phyloP scores from a whole-genome alignment of 495 filamentous ascomycete species.

The Usnea hakonensis region DNA sequence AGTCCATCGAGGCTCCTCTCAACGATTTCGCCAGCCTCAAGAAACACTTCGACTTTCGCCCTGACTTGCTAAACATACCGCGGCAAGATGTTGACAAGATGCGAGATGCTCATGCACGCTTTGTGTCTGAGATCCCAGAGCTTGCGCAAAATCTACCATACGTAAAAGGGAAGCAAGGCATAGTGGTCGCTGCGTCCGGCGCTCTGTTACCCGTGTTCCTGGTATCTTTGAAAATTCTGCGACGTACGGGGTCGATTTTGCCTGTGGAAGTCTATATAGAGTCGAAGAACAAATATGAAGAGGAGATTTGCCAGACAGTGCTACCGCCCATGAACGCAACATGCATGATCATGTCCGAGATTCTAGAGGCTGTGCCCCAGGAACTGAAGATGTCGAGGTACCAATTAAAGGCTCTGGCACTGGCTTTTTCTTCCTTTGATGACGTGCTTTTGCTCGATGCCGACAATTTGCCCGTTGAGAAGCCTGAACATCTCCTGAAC shows the following conservation, averaged over 20 bases:
- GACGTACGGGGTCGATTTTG: slow-evolving; percentile 46
- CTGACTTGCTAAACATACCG: slow-evolving; percentile 9
- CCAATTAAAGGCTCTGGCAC: slow-evolving; percentile 54
- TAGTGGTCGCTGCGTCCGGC: slow-evolving; percentile 47
- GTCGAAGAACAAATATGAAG: slow-evolving; percentile 41
- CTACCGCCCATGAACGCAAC: slow-evolving; percentile 44
- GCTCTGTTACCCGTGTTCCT: slow-evolving; percentile 42
- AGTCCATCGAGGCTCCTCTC: slow-evolving; percentile 2
- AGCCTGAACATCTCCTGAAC: slow-evolving; percentile 44
- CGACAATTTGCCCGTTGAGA: slow-evolving; percentile 47
- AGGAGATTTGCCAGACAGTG: slow-evolving; percentile 43
- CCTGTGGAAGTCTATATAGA: slow-evolving; percentile 54
- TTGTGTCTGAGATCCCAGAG: slow-evolving; percentile 7
- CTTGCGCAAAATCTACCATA: slow-evolving; percentile 11
- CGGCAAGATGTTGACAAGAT: slow-evolving; percentile 9
- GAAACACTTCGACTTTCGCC: slow-evolving; percentile 1
- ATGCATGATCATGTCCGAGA: slow-evolving; percentile 44
- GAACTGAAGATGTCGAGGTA: slow-evolving; percentile 39
- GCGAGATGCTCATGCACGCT: slow-evolving; percentile 14
- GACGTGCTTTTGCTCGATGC: slow-evolving; percentile 56
- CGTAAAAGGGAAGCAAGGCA: slow-evolving; percentile 26
- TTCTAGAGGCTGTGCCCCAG: slow-evolving; percentile 28
- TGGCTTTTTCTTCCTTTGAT: slow-evolving; percentile 54
- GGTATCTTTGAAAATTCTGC: slow-evolving; percentile 49
- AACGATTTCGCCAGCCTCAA: slow-evolving; percentile 2